Percentiles rank a stretch among this genome's conserved stretches.
These are phyloP conservation scores for Pouteria glomerata DNA, from an alignment of 148 eudicot genomes.

Conservation along the genomic window DNA sequence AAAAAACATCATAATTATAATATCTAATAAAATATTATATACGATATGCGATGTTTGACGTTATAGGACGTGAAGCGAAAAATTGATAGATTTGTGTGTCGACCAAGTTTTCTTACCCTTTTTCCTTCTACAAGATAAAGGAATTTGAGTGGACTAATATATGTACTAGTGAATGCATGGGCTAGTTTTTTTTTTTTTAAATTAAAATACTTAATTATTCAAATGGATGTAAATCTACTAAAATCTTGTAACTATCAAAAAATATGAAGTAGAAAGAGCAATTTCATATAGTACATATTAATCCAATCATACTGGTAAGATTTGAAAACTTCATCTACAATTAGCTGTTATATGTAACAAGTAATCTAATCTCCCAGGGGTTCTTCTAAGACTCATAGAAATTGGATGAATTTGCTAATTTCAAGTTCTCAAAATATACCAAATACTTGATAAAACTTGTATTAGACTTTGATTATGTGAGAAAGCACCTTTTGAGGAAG, in stretches of 20 bases:
- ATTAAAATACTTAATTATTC: too few relatives aligned
- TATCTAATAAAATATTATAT: background rate
- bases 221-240: too few relatives aligned
- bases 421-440: background rate
- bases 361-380: slow-evolving; percentile 18
- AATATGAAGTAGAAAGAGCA: too few relatives aligned
- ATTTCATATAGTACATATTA: too few relatives aligned
- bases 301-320: slow-evolving; percentile 27
- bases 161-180: background rate
- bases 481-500: too few relatives aligned
- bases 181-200: background rate
- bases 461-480: background rate
- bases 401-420: background rate
- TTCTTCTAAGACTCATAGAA: too few relatives aligned
- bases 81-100: background rate
- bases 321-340: slow-evolving; percentile 14
- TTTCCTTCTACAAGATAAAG: background rate
- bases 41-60: background rate
- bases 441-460: background rate
- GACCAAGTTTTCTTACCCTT: too few relatives aligned
- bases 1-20: too few relatives aligned
- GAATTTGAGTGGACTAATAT: too few relatives aligned
- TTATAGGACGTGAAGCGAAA: background rate
- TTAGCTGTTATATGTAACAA: slow-evolving; percentile 18
- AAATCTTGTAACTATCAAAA: too few relatives aligned